Conservation (phyloP, 495 filamentous ascomycete species). For the Saxophila tyrrhenica region DNA sequence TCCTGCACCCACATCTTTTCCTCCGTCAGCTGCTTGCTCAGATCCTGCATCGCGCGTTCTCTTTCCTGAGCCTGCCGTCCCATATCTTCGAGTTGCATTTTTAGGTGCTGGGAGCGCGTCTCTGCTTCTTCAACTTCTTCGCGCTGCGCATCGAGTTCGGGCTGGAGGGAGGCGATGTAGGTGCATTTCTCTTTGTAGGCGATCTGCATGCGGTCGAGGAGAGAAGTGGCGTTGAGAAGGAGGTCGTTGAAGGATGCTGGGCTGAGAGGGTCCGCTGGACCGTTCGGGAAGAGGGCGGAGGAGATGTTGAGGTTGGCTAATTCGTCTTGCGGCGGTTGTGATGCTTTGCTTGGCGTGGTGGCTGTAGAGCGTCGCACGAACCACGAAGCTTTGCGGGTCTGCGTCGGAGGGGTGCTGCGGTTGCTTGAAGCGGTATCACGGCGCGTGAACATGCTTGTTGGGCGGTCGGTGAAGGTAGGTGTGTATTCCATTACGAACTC, state of each 20-base stretch:
- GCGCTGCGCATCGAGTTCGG: conserved; percentile 50
- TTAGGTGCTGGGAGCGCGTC: conserved; percentile 52
- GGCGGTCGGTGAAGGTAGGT: conserved; percentile 12
- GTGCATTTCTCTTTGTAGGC: conserved; percentile 57
- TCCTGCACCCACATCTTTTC: conserved; percentile 49
- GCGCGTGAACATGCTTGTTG: not conserved
- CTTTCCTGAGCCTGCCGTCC: conserved; percentile 54
- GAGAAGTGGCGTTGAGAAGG: conserved; percentile 52
- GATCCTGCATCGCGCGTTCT: conserved; percentile 49
- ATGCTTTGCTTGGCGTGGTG: conserved; percentile 1
- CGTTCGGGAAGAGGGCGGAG: conserved; percentile 49
- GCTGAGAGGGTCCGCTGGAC: conserved; percentile 42
- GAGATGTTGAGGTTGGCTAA: conserved; percentile 54
- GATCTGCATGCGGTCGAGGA: conserved; percentile 53
- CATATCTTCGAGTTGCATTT: conserved; percentile 67
- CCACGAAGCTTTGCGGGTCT: conserved; percentile 8
- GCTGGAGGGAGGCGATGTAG: conserved; percentile 46
- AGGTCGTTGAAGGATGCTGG: conserved; percentile 61
- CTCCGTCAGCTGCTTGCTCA: conserved; percentile 51
- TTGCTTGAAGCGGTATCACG: not conserved
- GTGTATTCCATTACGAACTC: conserved; percentile 20
- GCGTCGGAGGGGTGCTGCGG: not conserved
- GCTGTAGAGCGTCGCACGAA: conserved; percentile 8
- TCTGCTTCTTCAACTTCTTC: conserved; percentile 71
- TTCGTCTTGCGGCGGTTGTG: conserved; percentile 4